Conservation (phyloP, 306 rosid species). For the Quercus agrifolia region DNA sequence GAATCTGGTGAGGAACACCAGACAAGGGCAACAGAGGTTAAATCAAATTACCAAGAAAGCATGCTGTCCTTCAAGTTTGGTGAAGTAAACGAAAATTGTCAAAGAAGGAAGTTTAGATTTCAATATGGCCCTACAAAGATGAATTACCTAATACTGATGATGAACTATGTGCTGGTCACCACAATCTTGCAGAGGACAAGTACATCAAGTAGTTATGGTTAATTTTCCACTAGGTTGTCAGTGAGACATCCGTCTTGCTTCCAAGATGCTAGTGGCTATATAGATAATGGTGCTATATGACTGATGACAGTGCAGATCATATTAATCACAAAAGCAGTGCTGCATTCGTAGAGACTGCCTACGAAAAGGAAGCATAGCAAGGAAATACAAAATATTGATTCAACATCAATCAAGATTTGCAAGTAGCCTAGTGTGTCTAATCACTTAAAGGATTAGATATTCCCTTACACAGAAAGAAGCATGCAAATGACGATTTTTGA, state of each 20-base stretch:
- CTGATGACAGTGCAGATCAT: neutral
- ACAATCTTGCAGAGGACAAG: neutral
- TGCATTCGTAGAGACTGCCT: neutral
- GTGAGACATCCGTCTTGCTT: neutral
- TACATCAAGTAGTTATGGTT: neutral
- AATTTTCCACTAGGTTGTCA: neutral
- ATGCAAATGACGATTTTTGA: neutral
- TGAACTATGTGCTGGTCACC: neutral
- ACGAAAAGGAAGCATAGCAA: neutral
- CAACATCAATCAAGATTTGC: neutral
- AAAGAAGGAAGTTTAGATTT: neutral
- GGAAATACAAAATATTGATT: neutral
- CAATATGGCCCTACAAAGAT: neutral
- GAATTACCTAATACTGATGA: neutral
- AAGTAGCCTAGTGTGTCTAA: slow-evolving; percentile 1
- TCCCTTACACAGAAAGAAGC: slow-evolving; percentile 9
- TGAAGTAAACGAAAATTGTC: neutral
- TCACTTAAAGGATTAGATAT: slow-evolving; percentile 2
- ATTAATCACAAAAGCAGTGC: neutral
- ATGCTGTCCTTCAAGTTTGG: neutral
- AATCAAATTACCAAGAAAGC: neutral
- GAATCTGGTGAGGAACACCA: neutral
- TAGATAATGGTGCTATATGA: neutral
- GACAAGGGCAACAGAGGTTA: neutral
- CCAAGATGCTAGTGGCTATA: neutral